Base-by-base conservation (phyloP, 192 early-diverging fungal species). In the Podila minutissima region DNA sequence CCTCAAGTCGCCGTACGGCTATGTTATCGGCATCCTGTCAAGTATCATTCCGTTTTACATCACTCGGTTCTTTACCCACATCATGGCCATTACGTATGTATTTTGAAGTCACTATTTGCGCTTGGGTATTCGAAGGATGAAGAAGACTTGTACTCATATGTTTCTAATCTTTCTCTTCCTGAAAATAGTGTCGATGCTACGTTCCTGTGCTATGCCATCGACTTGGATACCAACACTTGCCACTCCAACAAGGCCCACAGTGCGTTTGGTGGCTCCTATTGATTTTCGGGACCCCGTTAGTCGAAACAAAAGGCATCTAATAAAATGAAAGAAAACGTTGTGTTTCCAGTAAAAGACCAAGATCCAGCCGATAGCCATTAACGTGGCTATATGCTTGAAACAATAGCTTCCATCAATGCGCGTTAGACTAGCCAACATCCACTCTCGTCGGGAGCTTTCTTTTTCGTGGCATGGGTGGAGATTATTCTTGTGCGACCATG, bases 141-240 rank as follows among this genome's bases (percentile, higher is more conserved):
- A 15, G 41, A 46, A 46, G 41, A 46, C 15, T 46, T 46, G 53
- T 55, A 55, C 53, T 24, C 11, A 55, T 55, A 55, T 22, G 11
- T 37, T 31, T 29, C n/a, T n/a, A n/a, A n/a, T n/a, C 11, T 61
- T 59, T 7, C 22, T 61, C 0, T 13, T 13, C 57, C 28, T 48
- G n/a, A 37, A 29, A 69, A 64, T 82, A 95, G 93, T 28, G 83
- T 94, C 19, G 93, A 95, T 77, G 90, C 94, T 1, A 89, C 88
- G 2, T 94, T 94, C 73, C 71, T 95, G n/a, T 93, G 93, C 71
- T 95, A 93, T 75, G 86, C 93, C 20, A 85, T 95, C 51, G 94
- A 95, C 78, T 69, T 95, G n/a, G 93, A 95, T 67, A 83, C 76
- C 9, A 90, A 88, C 59, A 87, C 69, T 5, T 85, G 85, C 19